Conservation (phyloP, 495 filamentous ascomycete genomes). For the Coniosporium apollinis region DNA sequence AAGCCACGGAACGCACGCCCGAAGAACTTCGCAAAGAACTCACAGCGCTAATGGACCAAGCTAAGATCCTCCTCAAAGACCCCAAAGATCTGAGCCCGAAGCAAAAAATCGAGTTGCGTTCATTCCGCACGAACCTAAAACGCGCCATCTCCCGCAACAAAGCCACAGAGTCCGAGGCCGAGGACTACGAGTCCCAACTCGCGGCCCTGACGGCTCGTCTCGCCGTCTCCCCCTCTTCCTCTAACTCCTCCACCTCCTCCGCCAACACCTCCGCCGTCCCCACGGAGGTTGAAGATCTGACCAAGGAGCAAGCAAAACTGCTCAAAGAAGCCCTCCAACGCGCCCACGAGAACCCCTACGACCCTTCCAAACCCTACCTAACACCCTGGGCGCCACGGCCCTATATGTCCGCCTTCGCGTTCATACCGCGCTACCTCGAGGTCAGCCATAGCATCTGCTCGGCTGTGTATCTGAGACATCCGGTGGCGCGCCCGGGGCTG, state of each 20-base stretch:
- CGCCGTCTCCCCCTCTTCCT: constrained; percentile 1
- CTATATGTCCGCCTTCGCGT: constrained; percentile 82
- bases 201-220: constrained; percentile 19
- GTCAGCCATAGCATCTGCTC: constrained; percentile 93
- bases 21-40: too few relatives aligned
- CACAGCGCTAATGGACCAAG: too few relatives aligned
- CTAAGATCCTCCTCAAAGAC: constrained; percentile 2
- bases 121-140: constrained; percentile 36
- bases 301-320: constrained; percentile 6
- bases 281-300: background rate
- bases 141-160: constrained; percentile 35
- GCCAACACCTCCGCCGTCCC: constrained; percentile 2
- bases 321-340: constrained; percentile 33
- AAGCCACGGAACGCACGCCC: too few relatives aligned
- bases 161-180: constrained; percentile 20
- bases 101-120: constrained; percentile 44
- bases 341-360: constrained; percentile 55
- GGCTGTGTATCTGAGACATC: constrained; percentile 88
- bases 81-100: constrained; percentile 33
- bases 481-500: constrained; percentile 73
- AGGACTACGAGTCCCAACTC: constrained; percentile 37
- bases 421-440: constrained; percentile 88
- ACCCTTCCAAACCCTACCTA: constrained; percentile 64
- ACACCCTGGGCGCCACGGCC: constrained; percentile 83
- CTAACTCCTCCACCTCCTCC: constrained; percentile 6